These are phyloP conservation scores for Candida multigemmis DNA, from an alignment of 805 yeast genomes.

Conservation along the genomic window DNA sequence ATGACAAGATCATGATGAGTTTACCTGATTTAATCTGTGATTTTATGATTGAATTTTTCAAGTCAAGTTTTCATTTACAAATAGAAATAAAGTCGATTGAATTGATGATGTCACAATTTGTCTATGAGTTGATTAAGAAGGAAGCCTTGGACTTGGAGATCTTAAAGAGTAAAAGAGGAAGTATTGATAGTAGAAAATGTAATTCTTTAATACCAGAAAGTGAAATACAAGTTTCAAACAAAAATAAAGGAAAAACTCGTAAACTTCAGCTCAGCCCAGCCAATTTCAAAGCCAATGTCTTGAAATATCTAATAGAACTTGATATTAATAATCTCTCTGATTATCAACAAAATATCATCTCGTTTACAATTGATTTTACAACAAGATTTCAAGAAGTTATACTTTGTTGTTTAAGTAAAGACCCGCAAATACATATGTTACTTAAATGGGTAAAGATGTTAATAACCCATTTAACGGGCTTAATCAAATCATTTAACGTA, in stretches of 20 bases:
- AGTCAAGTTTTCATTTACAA: too few relatives aligned
- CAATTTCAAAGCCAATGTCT: constrained; percentile 4
- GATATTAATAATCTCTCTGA: constrained; percentile 2
- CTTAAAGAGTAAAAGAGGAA: too few relatives aligned
- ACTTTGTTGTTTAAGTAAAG: constrained; percentile 2
- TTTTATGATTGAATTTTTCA: too few relatives aligned
- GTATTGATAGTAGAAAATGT: constrained; percentile 1
- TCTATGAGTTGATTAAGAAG: too few relatives aligned
- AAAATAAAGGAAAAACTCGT: constrained; percentile 4
- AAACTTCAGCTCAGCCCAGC: constrained; percentile 3
- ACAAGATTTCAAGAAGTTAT: constrained; percentile 7
- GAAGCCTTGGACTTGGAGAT: too few relatives aligned
- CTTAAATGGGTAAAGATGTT: constrained; percentile 13
- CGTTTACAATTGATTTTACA: constrained; percentile 5
- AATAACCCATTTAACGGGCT: constrained; percentile 8
- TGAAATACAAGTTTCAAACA: constrained; percentile 3
- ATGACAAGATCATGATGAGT: too few relatives aligned
- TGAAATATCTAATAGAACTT: constrained; percentile 5
- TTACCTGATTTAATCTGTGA: too few relatives aligned
- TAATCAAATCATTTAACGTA: constrained; percentile 2
- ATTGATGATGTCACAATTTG: too few relatives aligned
- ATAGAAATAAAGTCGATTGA: too few relatives aligned
- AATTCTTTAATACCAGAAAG: constrained; percentile 3
- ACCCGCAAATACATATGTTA: constrained; percentile 10
- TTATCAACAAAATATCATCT: constrained; percentile 8